phyloP scores from a whole-genome alignment of 371 early-diverging fungal genomes.

The Mucor racemosus region DNA sequence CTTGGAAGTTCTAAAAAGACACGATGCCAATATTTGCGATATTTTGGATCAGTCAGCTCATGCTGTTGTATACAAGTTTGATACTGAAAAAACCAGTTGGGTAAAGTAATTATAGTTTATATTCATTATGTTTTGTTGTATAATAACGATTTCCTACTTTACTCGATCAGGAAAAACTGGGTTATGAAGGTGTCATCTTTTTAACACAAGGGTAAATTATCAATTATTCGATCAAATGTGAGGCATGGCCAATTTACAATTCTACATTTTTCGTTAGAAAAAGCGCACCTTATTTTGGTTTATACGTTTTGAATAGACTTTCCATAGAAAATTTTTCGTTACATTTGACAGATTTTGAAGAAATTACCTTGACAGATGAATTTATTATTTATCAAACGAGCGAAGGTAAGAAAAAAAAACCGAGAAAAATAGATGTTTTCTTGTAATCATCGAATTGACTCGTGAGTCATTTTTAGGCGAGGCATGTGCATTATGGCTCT shows the following conservation, averaged over 20 bases:
- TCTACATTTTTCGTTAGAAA: slow-evolving; percentile 27
- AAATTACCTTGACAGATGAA: slow-evolving; percentile 66
- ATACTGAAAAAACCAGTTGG: slow-evolving; percentile 66
- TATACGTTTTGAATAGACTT: slow-evolving; percentile 75
- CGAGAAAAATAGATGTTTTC: too few relatives aligned
- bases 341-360: slow-evolving; percentile 62
- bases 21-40: slow-evolving; percentile 68
- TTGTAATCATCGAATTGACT: too few relatives aligned
- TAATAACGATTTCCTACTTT: background rate
- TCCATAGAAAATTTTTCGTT: slow-evolving; percentile 66
- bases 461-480: slow-evolving; percentile 30
- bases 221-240: too few relatives aligned
- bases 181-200: slow-evolving; percentile 73
- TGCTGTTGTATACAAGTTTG: slow-evolving; percentile 83
- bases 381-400: slow-evolving; percentile 72
- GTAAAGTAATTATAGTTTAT: slow-evolving; percentile 40
- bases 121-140: background rate
- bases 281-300: slow-evolving; percentile 56
- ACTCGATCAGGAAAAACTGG: slow-evolving; percentile 64
- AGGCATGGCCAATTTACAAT: background rate
- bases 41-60: slow-evolving; percentile 77
- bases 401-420: slow-evolving; percentile 49
- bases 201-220: slow-evolving; percentile 53
- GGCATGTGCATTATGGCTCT: slow-evolving; percentile 78
- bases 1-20: slow-evolving; percentile 71